Percentiles rank a stretch among this genome's conserved stretches.
Conservation (phyloP, 345 rosid species). For the Pistacia atlantica region DNA sequence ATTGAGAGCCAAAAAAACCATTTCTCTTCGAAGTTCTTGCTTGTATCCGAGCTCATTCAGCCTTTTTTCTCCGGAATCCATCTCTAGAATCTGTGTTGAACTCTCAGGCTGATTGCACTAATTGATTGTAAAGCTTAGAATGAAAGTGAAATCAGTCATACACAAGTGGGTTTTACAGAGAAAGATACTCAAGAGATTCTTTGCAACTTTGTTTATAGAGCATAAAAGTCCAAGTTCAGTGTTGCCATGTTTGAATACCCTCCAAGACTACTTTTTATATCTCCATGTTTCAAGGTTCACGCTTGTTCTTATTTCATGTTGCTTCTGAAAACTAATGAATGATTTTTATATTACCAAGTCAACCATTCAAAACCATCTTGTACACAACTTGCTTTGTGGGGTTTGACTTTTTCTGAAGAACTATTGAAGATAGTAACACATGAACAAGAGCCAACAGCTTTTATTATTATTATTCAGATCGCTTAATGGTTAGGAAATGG, state of each 20-base stretch:
- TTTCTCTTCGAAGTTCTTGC: constrained; percentile 69
- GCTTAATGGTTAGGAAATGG: no score
- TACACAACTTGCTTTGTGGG: no score
- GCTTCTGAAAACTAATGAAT: background rate
- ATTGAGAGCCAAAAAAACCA: constrained; percentile 31
- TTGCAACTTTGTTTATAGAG: background rate
- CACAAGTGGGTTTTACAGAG: background rate
- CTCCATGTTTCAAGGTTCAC: background rate
- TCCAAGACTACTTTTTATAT: background rate
- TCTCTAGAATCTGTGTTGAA: constrained; percentile 7
- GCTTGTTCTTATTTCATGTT: background rate
- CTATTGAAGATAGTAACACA: no score
- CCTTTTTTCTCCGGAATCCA: constrained; percentile 72
- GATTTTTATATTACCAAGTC: no score
- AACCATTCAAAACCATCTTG: no score
- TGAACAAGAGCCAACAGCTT: no score
- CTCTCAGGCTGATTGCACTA: background rate
- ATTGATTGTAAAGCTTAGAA: background rate
- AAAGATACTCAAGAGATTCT: background rate
- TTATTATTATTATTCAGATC: no score
- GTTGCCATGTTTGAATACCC: constrained; percentile 20
- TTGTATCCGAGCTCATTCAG: constrained; percentile 63
- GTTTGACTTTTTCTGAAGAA: no score
- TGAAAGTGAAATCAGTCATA: background rate
- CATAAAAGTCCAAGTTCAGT: background rate